phyloP scores from a whole-genome alignment of 2,329 filamentous ascomycete species.

The Periconia sp. region DNA sequence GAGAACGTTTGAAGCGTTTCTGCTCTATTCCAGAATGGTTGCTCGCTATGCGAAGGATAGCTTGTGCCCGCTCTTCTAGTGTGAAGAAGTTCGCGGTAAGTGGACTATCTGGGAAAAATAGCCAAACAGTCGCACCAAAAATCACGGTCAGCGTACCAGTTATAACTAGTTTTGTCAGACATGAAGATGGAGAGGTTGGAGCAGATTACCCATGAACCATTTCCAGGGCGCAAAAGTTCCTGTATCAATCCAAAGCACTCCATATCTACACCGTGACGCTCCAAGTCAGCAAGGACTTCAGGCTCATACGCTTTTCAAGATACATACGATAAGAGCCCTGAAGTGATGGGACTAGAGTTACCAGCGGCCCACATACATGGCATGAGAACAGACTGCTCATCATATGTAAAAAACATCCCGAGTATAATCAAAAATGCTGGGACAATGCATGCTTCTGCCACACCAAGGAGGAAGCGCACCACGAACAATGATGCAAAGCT shows the following conservation, averaged over 20 bases:
- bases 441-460: slow-evolving; percentile 61
- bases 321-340: slow-evolving; percentile 39
- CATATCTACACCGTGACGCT: too few relatives aligned
- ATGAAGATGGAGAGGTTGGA: too few relatives aligned
- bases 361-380: slow-evolving; percentile 51
- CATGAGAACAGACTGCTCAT: slow-evolving; percentile 41
- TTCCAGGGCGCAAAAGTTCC: slow-evolving; percentile 47
- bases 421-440: slow-evolving; percentile 56
- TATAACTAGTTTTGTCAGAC: too few relatives aligned
- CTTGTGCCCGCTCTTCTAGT: slow-evolving; percentile 35
- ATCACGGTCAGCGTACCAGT: slow-evolving; percentile 45
- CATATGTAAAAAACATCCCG: slow-evolving; percentile 47
- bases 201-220: slow-evolving; percentile 51
- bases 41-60: slow-evolving; percentile 35
- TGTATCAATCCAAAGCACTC: slow-evolving; percentile 42
- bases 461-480: slow-evolving; percentile 60
- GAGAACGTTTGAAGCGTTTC: slow-evolving; percentile 50
- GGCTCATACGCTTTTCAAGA: too few relatives aligned
- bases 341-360: slow-evolving; percentile 42
- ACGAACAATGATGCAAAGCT: slow-evolving; percentile 52
- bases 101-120: slow-evolving; percentile 46
- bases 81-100: slow-evolving; percentile 41
- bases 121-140: slow-evolving; percentile 42
- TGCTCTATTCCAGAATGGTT: slow-evolving; percentile 57
- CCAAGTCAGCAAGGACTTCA: too few relatives aligned